Conservation (phyloP, 1,284 basidiomycete species). For the Athelia sp. region DNA sequence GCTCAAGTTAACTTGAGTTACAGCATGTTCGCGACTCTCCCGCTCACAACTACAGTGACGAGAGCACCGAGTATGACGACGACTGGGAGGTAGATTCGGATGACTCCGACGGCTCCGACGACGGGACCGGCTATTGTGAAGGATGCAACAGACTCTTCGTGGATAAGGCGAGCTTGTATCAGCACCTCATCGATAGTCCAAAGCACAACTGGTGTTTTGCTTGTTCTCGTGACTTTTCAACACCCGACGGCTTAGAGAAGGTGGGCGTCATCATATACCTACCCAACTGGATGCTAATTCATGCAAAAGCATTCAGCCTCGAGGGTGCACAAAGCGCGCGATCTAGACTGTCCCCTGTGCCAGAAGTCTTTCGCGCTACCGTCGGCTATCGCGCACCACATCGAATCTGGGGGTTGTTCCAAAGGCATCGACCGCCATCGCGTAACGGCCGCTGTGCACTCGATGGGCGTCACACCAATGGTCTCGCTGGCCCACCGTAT, state of each 20-base stretch:
- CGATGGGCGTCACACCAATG: no score
- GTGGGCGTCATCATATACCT: no score
- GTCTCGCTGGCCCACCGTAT: no score
- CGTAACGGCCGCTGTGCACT: no score
- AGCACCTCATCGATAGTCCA: neutral
- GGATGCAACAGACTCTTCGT: neutral
- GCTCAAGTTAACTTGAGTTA: neutral
- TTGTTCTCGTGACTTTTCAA: no score
- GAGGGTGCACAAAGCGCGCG: neutral
- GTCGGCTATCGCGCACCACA: no score
- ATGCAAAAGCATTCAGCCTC: neutral
- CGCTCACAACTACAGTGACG: neutral
- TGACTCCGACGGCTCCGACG: neutral
- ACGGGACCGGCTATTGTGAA: neutral
- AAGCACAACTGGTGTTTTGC: conserved; percentile 1
- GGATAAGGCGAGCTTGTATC: neutral
- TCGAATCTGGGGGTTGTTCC: no score
- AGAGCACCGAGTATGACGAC: neutral
- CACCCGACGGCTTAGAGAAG: no score
- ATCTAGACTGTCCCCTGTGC: neutral
- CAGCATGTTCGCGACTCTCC: neutral
- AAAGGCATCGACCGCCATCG: no score
- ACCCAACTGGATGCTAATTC: no score
- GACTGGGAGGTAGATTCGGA: neutral
- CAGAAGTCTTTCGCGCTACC: no score